phyloP scores from a whole-genome alignment of 108 stramenopile genomes.

The Skeletonema costatum region DNA sequence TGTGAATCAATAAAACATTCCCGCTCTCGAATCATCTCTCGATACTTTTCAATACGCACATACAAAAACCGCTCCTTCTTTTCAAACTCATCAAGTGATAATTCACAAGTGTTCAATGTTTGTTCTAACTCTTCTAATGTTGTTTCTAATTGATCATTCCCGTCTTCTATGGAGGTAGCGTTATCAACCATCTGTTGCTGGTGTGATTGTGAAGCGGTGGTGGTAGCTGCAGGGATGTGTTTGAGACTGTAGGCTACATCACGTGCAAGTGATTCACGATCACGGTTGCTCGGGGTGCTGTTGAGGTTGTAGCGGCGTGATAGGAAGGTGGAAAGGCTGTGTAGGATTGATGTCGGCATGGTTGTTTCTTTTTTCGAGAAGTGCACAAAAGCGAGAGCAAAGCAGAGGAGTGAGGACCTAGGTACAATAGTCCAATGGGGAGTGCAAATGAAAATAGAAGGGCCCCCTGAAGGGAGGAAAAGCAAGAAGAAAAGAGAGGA shows the following conservation, averaged over 20 bases:
- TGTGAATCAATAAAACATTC: not conserved
- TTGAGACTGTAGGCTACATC: conserved; percentile 6
- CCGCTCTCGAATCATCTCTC: not conserved
- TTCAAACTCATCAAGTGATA: conserved; percentile 4
- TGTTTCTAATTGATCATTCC: not conserved
- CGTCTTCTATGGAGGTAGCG: not conserved
- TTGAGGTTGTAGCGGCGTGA: not conserved
- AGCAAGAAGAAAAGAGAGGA: not conserved
- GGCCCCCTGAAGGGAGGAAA: not conserved
- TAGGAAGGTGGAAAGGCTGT: not conserved
- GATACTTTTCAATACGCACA: not conserved
- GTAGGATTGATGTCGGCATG: not conserved
- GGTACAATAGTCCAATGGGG: too few relatives aligned
- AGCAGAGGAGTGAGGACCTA: too few relatives aligned
- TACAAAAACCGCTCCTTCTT: conserved; percentile 3
- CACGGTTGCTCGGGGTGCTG: not conserved
- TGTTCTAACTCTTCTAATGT: not conserved
- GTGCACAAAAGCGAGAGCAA: too few relatives aligned
- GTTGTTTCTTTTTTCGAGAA: too few relatives aligned
- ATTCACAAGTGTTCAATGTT: not conserved
- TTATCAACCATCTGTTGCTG: not conserved
- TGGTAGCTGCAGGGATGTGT: not conserved
- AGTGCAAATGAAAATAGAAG: too few relatives aligned
- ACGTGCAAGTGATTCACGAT: not conserved
- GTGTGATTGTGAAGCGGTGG: not conserved